Percentiles rank a stretch among this genome's conserved stretches.
Conservation (phyloP, 352 stramenopile genomes). For the Globisporangium emineosum region DNA sequence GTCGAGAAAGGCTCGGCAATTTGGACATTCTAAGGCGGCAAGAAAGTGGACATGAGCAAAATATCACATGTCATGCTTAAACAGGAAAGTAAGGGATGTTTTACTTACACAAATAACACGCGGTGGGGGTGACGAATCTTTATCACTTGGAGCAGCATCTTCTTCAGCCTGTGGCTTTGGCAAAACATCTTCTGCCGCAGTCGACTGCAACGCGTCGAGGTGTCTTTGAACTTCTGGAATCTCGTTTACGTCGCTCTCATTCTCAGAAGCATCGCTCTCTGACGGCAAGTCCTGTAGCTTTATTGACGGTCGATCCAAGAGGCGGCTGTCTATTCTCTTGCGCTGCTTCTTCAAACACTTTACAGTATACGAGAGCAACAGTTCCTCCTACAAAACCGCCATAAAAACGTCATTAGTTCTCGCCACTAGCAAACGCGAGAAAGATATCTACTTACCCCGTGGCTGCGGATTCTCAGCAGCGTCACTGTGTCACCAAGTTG, state of each 20-base stretch:
- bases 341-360: conserved; percentile 16
- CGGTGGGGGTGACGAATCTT: background rate
- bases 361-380: conserved; percentile 42
- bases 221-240: background rate
- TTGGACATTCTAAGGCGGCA: conserved; percentile 25
- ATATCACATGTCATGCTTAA: background rate
- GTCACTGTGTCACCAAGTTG: conserved; percentile 59
- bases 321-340: background rate
- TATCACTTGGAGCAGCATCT: background rate
- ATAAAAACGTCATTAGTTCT: background rate
- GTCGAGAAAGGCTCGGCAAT: conserved; percentile 32
- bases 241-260: background rate
- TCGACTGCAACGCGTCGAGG: background rate
- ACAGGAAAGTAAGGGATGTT: background rate
- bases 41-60: background rate
- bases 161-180: background rate
- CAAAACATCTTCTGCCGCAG: background rate
- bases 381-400: conserved; percentile 33
- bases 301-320: conserved; percentile 16
- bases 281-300: conserved; percentile 10
- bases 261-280: background rate
- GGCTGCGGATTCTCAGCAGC: conserved; percentile 42
- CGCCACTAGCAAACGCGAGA: background rate
- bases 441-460: conserved; percentile 32
- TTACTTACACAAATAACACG: conserved; percentile 4